phyloP scores from a whole-genome alignment of 2,329 filamentous ascomycete species.

The Apiospora phragmitis region DNA sequence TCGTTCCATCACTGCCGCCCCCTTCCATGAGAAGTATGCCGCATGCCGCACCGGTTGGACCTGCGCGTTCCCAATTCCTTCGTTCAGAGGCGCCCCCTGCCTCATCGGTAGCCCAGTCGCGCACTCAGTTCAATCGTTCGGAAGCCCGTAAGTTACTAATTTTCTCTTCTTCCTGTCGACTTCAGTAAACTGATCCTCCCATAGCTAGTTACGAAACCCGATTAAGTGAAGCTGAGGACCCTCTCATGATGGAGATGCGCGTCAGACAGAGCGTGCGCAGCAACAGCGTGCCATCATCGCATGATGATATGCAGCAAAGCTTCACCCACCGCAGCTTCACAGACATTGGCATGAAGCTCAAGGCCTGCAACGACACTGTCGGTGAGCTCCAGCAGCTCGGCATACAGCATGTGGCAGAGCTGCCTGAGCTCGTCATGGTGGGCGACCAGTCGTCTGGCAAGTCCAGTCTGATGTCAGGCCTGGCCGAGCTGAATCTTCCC shows the following conservation, averaged over 20 bases:
- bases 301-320: constrained; percentile 26
- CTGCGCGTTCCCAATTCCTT: not conserved
- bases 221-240: constrained; percentile 3
- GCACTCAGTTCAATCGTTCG: not conserved
- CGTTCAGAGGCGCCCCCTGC: not conserved
- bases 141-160: constrained; percentile 14
- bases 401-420: constrained; percentile 67
- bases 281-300: not conserved
- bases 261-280: not conserved
- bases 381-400: constrained; percentile 71
- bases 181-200: not conserved
- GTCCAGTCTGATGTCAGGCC: constrained; percentile 55
- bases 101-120: not conserved
- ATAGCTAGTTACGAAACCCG: constrained; percentile 15
- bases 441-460: constrained; percentile 88
- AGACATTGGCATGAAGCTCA: constrained; percentile 63
- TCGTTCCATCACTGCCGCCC: not conserved
- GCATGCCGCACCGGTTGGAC: not conserved
- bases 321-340: constrained; percentile 41
- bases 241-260: constrained; percentile 8
- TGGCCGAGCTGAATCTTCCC: constrained; percentile 61
- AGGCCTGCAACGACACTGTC: constrained; percentile 65
- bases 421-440: constrained; percentile 80
- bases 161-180: not conserved
- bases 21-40: not conserved